phyloP scores from a whole-genome alignment of 2,329 filamentous ascomycete species.

The Fusarium dimerum region DNA sequence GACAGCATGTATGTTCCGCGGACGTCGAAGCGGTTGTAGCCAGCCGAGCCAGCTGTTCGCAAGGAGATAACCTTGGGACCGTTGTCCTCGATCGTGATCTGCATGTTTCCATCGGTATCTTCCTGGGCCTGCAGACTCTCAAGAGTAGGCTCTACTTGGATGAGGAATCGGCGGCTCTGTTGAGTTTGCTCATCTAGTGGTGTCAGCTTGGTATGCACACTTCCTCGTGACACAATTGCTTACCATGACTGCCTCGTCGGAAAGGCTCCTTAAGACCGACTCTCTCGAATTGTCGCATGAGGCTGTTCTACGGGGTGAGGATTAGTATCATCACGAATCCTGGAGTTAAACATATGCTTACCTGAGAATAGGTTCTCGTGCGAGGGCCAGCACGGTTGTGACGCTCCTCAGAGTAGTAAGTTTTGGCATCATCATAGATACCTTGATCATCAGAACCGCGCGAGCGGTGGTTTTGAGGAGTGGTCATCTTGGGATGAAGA shows the following conservation, averaged over 20 bases:
- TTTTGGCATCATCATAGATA: slow-evolving; percentile 59
- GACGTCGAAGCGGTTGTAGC: slow-evolving; percentile 84
- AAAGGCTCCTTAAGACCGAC: slow-evolving; percentile 55
- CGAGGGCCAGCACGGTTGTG: slow-evolving; percentile 51
- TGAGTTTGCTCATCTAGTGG: slow-evolving; percentile 69
- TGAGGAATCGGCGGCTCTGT: slow-evolving; percentile 74
- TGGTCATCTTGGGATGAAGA: slow-evolving; percentile 27
- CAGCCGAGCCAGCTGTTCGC: slow-evolving; percentile 82
- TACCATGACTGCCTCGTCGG: slow-evolving; percentile 61
- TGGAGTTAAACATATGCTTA: slow-evolving; percentile 26
- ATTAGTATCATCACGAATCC: slow-evolving; percentile 28
- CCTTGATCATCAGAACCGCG: slow-evolving; percentile 48
- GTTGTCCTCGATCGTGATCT: slow-evolving; percentile 95
- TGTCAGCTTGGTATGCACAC: slow-evolving; percentile 6
- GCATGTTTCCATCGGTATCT: slow-evolving; percentile 91
- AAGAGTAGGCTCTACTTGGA: slow-evolving; percentile 83
- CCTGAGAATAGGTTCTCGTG: slow-evolving; percentile 59
- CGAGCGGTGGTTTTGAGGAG: slow-evolving; percentile 29
- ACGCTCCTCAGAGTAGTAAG: slow-evolving; percentile 59
- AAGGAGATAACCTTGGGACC: slow-evolving; percentile 89
- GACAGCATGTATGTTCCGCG: slow-evolving; percentile 97
- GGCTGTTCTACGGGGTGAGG: slow-evolving; percentile 46
- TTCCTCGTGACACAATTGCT: slow-evolving; percentile 15
- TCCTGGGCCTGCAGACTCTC: slow-evolving; percentile 79
- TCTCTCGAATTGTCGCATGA: slow-evolving; percentile 55